Conservation (phyloP, 1,139 yeast species). For the Candida mesenterica region DNA sequence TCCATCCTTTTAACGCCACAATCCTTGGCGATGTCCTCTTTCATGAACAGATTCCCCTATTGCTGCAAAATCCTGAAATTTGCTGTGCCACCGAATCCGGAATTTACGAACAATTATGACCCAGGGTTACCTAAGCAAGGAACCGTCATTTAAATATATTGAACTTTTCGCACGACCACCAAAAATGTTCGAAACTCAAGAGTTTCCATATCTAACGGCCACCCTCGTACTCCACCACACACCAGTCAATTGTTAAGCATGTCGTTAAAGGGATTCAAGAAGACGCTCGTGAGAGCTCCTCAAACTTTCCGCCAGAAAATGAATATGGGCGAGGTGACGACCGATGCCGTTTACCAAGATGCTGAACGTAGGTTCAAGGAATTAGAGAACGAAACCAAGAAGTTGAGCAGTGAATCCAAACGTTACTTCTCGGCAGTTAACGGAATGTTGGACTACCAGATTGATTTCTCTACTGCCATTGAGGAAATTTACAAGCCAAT, state of each 20-base stretch:
- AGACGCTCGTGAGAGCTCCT: conserved; percentile 84
- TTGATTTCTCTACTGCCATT: conserved; percentile 89
- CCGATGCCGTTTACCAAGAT: conserved; percentile 86
- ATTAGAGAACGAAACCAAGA: conserved; percentile 83
- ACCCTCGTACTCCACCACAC: too few relatives aligned
- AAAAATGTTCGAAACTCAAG: conserved; percentile 1
- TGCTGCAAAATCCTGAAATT: too few relatives aligned
- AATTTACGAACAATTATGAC: too few relatives aligned
- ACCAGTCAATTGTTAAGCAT: too few relatives aligned
- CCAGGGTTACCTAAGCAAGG: too few relatives aligned
- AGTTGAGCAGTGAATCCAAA: conserved; percentile 84
- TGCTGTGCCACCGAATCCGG: too few relatives aligned
- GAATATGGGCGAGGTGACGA: conserved; percentile 82
- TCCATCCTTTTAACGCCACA: too few relatives aligned
- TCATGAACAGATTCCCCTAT: too few relatives aligned
- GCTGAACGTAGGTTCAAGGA: conserved; percentile 96
- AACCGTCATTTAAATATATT: too few relatives aligned
- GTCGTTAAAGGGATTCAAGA: conserved; percentile 94
- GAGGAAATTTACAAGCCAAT: conserved; percentile 97
- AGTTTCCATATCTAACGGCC: neutral
- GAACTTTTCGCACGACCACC: too few relatives aligned
- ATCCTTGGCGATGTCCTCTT: too few relatives aligned
- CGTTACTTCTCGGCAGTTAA: conserved; percentile 88
- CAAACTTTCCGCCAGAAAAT: conserved; percentile 74
- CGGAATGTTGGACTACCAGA: conserved; percentile 90